Evolutionary conservation across 148 eudicot genomes (phyloP).

Genomic region (Cornus kousa): DNA sequence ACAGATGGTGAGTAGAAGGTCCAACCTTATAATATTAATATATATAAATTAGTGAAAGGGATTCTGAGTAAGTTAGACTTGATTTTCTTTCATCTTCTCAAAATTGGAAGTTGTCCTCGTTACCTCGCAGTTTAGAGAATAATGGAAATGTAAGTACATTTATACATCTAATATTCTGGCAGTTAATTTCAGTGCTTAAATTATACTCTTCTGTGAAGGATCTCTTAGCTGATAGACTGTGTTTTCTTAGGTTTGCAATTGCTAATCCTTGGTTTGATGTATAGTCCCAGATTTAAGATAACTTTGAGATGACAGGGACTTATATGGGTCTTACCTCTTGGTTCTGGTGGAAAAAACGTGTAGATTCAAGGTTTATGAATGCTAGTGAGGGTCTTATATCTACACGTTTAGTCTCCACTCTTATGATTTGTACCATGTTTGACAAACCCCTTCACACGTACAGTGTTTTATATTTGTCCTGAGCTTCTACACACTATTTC

Average conservation of each 20-base stretch:
- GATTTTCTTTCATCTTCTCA: slow-evolving; percentile 49
- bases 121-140: slow-evolving; percentile 54
- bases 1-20: slow-evolving; percentile 62
- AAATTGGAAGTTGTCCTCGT: slow-evolving; percentile 56
- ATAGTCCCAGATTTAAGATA: too few species aligned
- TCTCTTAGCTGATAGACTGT: neutral
- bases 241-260: neutral
- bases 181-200: slow-evolving; percentile 8
- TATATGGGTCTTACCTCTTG: too few species aligned
- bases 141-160: too few species aligned
- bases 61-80: slow-evolving; percentile 9
- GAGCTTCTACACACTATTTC: too few species aligned
- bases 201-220: neutral
- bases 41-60: slow-evolving; percentile 2
- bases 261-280: slow-evolving; percentile 7
- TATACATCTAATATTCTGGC: neutral
- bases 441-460: too few species aligned
- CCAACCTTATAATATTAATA: neutral
- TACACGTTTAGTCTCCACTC: too few species aligned
- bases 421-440: too few species aligned
- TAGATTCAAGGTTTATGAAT: too few species aligned
- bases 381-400: too few species aligned
- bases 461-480: too few species aligned
- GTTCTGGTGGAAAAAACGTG: too few species aligned
- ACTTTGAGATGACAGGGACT: too few species aligned